Base-by-base conservation (phyloP, 495 filamentous ascomycete species). In the Aspergillus incahuasiensis region DNA sequence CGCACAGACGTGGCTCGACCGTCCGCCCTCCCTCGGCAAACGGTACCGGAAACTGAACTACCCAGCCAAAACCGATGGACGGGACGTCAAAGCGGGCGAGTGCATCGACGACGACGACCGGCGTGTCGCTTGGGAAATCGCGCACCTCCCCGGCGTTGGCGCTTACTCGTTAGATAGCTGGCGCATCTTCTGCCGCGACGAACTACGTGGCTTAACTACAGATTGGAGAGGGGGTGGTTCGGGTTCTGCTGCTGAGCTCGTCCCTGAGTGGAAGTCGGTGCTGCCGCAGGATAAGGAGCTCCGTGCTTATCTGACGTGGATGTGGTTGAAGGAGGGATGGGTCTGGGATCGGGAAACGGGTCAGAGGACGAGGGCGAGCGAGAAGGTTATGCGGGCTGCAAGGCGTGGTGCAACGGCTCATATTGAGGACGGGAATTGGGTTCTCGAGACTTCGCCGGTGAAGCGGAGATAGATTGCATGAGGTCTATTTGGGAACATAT, bases 161-260 rank as follows among this genome's bases (percentile, higher is more conserved):
- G 79, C 84, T 1, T 97, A 97, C 68, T 89, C 91, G 0, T 70
- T 95, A 35, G 92, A 97, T 68, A 90, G 86, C 56, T 97, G 91
- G 90, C 80, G 94, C 4, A 96, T 97, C 52, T 97, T 97, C 67
- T 95, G 90, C 63, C 79, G 92, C 1, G 92, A 97, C 68, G 77
- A 78, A 43, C 65, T 96, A 28, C 76, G 91, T 2, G 85, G 81
- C 0, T 54, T 82, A 19, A 83, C 83, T 7, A 61, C 67, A 1
- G 80, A 82, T 46, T 88, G 85, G 81, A 83, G 79, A 58, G 86
- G 86, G 4, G 56, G 53, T 15, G 68, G 60, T 12, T 56, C 69
- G 2, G 58, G 25, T 28, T n/a, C 52, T 20, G 45, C 24, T 18
- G 30, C 54, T 5, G 67, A 57, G 0, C 75, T 79, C 57, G 63